phyloP scores from a whole-genome alignment of 78 protist species.

The Corallochytrium limacisporum region DNA sequence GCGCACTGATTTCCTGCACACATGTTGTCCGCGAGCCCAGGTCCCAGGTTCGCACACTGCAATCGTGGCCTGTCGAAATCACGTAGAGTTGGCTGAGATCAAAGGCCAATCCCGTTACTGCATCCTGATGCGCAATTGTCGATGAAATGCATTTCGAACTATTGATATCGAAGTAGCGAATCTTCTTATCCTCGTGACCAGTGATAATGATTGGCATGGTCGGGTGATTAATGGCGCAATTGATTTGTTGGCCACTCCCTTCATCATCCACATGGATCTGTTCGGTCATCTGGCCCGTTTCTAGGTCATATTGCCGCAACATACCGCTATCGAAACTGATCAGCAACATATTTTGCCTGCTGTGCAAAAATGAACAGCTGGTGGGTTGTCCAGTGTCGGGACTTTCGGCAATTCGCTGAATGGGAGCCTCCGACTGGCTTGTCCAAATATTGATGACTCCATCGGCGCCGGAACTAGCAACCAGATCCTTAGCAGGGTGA shows the following conservation, averaged over 20 bases:
- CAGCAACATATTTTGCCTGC: neutral
- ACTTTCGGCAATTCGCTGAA: neutral
- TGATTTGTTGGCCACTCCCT: neutral
- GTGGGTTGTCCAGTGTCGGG: neutral
- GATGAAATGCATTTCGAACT: neutral
- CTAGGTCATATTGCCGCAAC: no score
- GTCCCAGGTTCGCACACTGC: constrained; percentile 20
- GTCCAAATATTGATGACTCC: no score
- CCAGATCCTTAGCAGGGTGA: no score
- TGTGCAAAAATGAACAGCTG: neutral
- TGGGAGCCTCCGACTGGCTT: no score
- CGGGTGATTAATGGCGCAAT: constrained; percentile 6
- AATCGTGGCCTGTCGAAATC: constrained; percentile 15
- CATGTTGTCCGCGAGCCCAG: neutral
- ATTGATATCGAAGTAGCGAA: neutral
- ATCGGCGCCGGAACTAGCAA: no score
- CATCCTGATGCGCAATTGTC: constrained; percentile 22
- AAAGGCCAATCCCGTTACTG: neutral
- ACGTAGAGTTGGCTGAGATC: neutral
- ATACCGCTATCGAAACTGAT: neutral
- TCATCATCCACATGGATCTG: no score
- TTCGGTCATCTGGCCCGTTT: no score
- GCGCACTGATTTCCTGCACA: neutral
- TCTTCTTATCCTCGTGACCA: constrained; percentile 4
- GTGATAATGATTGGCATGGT: constrained; percentile 11